Evolutionary conservation across 2,329 filamentous ascomycete species (phyloP).

Genomic region (Pestalotiopsis sp.): DNA sequence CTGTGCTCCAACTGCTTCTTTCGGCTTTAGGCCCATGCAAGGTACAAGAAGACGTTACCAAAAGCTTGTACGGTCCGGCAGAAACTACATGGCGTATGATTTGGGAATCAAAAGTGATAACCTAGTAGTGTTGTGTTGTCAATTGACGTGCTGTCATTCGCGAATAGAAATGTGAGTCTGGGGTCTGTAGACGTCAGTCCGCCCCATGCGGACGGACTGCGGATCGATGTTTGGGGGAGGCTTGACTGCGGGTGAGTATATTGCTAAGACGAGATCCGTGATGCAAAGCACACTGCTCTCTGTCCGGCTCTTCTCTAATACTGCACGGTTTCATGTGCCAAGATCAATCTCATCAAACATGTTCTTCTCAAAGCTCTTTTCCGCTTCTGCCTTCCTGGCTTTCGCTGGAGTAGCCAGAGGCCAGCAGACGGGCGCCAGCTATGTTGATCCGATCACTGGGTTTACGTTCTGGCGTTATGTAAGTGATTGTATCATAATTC

Average conservation of each 20-base stretch:
- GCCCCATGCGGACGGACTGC: neutral
- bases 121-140: neutral
- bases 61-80: no score
- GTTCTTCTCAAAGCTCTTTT: neutral
- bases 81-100: no score
- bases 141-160: neutral
- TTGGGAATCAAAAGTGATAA: neutral
- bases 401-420: neutral
- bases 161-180: neutral
- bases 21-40: neutral
- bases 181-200: neutral
- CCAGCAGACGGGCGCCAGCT: conserved; percentile 9
- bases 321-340: neutral
- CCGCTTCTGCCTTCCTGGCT: neutral
- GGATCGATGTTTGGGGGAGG: neutral
- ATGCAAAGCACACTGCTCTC: neutral
- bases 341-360: neutral
- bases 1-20: neutral
- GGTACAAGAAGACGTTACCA: neutral
- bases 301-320: no score
- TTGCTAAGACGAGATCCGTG: neutral
- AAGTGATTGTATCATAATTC: neutral
- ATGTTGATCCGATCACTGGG: conserved; percentile 5
- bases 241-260: neutral
- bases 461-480: conserved; percentile 9